Conservation (phyloP, 192 early-diverging fungal species). For the Coemansia sp. region DNA sequence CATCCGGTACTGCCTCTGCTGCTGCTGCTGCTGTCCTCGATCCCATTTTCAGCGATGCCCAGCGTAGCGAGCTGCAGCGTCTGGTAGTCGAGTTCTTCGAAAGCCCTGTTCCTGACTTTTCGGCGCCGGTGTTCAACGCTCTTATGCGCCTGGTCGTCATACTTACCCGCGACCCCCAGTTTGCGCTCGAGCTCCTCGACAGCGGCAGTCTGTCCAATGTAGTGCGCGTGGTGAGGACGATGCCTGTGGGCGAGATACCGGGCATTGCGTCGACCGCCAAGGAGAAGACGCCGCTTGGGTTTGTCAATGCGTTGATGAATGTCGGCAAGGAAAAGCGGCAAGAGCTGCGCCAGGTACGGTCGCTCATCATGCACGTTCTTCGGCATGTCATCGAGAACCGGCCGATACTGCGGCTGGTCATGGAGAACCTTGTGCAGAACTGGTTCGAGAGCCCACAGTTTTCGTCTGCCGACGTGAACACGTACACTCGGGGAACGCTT, state of each 20-base stretch:
- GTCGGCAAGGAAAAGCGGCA: conserved; percentile 57
- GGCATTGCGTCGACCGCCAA: conserved; percentile 24
- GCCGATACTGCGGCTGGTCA: conserved; percentile 58
- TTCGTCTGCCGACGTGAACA: conserved; percentile 63
- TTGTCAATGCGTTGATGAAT: conserved; percentile 60
- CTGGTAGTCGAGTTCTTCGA: conserved; percentile 32
- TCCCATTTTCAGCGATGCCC: conserved; percentile 27
- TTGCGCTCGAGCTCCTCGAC: conserved; percentile 67
- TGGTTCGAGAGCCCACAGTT: conserved; percentile 73
- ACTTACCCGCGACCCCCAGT: conserved; percentile 67
- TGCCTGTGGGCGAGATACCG: conserved; percentile 16
- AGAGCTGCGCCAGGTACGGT: conserved; percentile 73
- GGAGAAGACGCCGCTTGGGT: conserved; percentile 35
- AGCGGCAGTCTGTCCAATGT: conserved; percentile 59
- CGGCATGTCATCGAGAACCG: conserved; percentile 81
- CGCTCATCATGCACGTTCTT: conserved; percentile 80
- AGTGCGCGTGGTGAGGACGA: conserved; percentile 30
- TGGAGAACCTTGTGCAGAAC: conserved; percentile 72
- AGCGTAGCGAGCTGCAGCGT: conserved; percentile 32
- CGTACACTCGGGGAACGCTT: conserved; percentile 64
- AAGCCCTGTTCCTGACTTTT: conserved; percentile 15
- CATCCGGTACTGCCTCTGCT: background rate
- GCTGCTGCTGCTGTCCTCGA: background rate
- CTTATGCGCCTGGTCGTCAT: conserved; percentile 75
- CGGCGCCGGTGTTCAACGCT: conserved; percentile 55